Evolutionary conservation across 441 rosid species (phyloP).

Genomic region (Brassica hybrid): DNA sequence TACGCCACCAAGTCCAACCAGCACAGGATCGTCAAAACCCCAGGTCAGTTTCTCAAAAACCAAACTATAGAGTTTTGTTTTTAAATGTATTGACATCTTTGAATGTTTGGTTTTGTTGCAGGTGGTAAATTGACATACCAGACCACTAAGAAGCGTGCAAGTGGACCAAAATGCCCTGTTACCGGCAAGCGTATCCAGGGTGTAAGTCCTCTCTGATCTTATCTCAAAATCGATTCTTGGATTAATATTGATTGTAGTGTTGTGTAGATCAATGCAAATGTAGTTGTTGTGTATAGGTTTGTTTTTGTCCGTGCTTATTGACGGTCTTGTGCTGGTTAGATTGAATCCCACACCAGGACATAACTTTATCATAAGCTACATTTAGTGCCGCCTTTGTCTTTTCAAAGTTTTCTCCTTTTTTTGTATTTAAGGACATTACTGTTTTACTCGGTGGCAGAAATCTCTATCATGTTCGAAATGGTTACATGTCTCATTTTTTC

Average conservation of each 20-base stretch:
- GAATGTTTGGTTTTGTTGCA: too few species aligned
- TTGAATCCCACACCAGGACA: slow-evolving; percentile 27
- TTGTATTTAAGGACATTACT: background rate
- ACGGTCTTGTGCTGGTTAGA: slow-evolving; percentile 43
- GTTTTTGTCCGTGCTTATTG: slow-evolving; percentile 30
- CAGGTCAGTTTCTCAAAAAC: slow-evolving; percentile 49
- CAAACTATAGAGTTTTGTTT: too few species aligned
- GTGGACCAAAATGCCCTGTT: too few species aligned
- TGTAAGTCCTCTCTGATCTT: slow-evolving; percentile 45
- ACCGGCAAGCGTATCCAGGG: slow-evolving; percentile 88
- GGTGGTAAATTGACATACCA: too few species aligned
- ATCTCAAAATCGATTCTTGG: background rate
- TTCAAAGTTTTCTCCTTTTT: slow-evolving; percentile 16
- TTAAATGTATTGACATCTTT: too few species aligned
- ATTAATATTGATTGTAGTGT: background rate
- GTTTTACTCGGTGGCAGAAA: slow-evolving; percentile 26
- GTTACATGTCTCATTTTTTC: background rate
- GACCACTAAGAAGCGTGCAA: slow-evolving; percentile 26
- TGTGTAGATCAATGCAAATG: background rate
- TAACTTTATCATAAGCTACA: slow-evolving; percentile 40
- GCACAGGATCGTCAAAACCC: slow-evolving; percentile 87
- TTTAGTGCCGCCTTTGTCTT: slow-evolving; percentile 34
- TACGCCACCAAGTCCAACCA: slow-evolving; percentile 90
- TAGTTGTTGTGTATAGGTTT: background rate
- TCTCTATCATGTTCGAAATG: background rate